A percentile compares a stretch with the other conserved stretches of the same genome.
Evolutionary conservation across 2,329 filamentous ascomycete species (phyloP).

Genomic region (Aspergillus pseudoglaucus): DNA sequence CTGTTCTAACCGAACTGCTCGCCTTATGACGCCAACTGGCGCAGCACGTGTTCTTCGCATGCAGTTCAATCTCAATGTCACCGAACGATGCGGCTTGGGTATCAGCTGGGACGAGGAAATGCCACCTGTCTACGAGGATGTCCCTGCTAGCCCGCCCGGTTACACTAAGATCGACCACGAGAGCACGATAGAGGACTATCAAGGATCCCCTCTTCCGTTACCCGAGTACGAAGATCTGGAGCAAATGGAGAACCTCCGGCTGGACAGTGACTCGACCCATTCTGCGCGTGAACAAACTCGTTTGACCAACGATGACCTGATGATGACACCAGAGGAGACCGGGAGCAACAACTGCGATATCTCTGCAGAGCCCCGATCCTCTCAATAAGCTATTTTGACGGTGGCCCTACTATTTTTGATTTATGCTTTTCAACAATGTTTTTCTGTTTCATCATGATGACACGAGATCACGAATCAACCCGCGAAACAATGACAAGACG

Average conservation of each 20-base stretch:
- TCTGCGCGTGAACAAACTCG: constrained; percentile 24
- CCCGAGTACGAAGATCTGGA: constrained; percentile 44
- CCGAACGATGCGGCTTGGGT: constrained; percentile 75
- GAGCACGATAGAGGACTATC: constrained; percentile 42
- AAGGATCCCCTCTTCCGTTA: constrained; percentile 34
- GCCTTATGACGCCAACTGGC: constrained; percentile 76
- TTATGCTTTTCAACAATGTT: too few species aligned
- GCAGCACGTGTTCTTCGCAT: constrained; percentile 86
- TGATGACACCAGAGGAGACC: constrained; percentile 8
- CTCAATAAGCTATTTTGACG: neutral
- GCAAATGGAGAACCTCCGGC: constrained; percentile 31
- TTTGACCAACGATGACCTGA: constrained; percentile 29
- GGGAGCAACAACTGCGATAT: constrained; percentile 3
- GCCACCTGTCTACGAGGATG: constrained; percentile 88
- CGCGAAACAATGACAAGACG: neutral
- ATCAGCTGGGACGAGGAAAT: constrained; percentile 97
- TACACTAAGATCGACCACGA: constrained; percentile 47
- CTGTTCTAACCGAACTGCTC: constrained; percentile 60
- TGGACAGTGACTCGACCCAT: constrained; percentile 26
- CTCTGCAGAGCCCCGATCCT: neutral
- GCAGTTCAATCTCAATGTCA: constrained; percentile 78
- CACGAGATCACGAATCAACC: neutral
- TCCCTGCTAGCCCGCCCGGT: constrained; percentile 74
- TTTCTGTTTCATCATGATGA: neutral
- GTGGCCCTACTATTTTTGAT: neutral